Base-by-base conservation (phyloP, 176 grass and related monocot genomes). In the Oryza brachyantha region DNA sequence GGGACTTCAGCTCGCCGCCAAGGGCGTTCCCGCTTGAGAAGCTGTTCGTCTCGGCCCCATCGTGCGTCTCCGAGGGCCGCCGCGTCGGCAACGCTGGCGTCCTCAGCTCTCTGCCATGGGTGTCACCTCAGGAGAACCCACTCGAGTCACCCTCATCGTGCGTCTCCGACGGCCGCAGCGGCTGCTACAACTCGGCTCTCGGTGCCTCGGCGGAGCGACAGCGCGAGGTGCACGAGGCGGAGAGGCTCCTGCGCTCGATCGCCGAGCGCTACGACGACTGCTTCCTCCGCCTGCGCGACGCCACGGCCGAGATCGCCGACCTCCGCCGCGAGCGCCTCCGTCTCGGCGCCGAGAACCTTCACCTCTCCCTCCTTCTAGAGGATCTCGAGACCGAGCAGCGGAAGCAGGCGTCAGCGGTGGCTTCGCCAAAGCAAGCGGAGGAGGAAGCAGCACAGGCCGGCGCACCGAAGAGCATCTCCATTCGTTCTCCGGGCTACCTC, bases 381-480 rank as follows among this genome's bases (percentile, higher is more conserved):
- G 87, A 90, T 50, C 76, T 83, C 62, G 87, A 90, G 74, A 60
- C 67, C 61, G 75, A 83, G 46, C 83, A 82, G 65, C 70, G 85
- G 73, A 86, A 86, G 72, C 70, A 41, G 46, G 68, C 46, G 14
- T 66, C 39, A 41, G 81, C 73, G 61, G 37, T 58, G 70, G 45
- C 45, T 68, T 75, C 55, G 0, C 78, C 46, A 16, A 88, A 55
- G 76, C 80, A 58, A 41, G 84, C 64, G 52, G 75, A 82, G 29
- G 77, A 59, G 12, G 78, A 81, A 41, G 70, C 74, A 36, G 43
- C 87, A 68, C 69, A 66, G 38, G 77, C 73, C 13, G 64, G 34
- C 59, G 50, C 86, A 52, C 82, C 82, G 61, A 96, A 83, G 90
- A 88, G 89, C 79, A 90, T 96, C 72, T 85, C 85, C 39, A 88